Evolutionary conservation across 2,329 filamentous ascomycete species (phyloP), one percentile per base, ranked within the genome.

Genomic region (Nigrospora oryzae): DNA sequence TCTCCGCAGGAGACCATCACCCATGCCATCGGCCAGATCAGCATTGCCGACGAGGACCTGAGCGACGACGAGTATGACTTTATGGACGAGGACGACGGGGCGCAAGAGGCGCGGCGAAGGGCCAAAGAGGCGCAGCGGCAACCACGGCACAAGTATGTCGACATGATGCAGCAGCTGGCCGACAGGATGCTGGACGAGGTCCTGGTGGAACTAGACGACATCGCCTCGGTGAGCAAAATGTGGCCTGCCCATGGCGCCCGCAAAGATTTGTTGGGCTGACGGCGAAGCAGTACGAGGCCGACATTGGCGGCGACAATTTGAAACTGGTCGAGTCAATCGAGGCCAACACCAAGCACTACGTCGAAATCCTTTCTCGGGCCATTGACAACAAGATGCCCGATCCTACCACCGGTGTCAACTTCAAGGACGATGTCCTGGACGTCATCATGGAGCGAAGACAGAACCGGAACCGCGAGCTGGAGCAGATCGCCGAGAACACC

Each of bases 361-460:
- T 97, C 53, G 93, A 98, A 58, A 79, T 97, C 47, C 68, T 97
- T 47, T 91, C 91, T 3, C 77, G 85, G 53, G 93, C 93, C 8
- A 83, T 96, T 38, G 93, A 98, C 68, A 84, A 82, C 47, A 76
- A 87, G 44, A 81, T 98, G 77, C 93, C 93, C 1, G 73, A 77
- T 50, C 84, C 90, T 36, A 85, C 79, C 13, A 74, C 74, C 43
- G 89, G 95, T 52, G 76, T 91, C 53, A 90, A 79, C 79, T 97
- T 95, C 75, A 97, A 97, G 65, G 90, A 96, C 59, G 93, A 98
- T 65, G 90, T 97, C 11, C 76, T 98, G 37, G 93, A 98, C 66
- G 88, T 98, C 30, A 84, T 98, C 58, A 94, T 96, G 85, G 87
- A 89, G 36, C 88, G 95, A 61, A 84, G 93, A 55, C 83, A 87